These are phyloP conservation scores for Brasilioporus rufonigricans DNA, from an alignment of 768 basidiomycete genomes.

Conservation along the genomic window DNA sequence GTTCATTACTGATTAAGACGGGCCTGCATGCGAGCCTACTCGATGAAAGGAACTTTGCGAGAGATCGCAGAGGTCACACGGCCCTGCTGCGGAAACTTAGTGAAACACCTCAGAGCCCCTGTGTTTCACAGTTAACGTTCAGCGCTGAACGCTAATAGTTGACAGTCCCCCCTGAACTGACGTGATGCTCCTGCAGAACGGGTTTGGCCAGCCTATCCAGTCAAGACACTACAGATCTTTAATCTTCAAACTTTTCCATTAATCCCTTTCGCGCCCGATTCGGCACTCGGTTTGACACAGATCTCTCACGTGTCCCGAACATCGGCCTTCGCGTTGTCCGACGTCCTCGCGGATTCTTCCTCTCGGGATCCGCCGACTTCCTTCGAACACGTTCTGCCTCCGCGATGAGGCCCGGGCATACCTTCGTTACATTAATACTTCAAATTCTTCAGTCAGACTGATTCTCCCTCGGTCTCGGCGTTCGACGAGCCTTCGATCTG, in stretches of 20 bases:
- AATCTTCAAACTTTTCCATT: not conserved
- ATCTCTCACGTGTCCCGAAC: constrained; percentile 1
- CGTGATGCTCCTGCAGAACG: not conserved
- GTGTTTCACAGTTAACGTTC: constrained; percentile 2
- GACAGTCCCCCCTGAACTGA: too few relatives aligned
- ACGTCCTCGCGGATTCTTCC: not conserved
- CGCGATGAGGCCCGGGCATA: not conserved
- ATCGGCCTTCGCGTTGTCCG: constrained; percentile 1
- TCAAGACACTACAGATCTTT: too few relatives aligned
- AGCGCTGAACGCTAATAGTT: not conserved
- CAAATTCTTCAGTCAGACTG: not conserved
- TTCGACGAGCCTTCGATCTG: too few relatives aligned
- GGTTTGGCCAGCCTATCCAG: too few relatives aligned
- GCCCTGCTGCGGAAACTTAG: not conserved
- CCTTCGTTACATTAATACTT: not conserved
- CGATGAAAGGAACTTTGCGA: not conserved
- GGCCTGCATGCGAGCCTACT: too few relatives aligned
- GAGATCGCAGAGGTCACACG: not conserved
- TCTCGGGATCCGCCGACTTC: constrained; percentile 1
- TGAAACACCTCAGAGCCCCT: not conserved
- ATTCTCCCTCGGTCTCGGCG: not conserved
- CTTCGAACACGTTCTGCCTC: not conserved
- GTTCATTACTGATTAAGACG: not conserved
- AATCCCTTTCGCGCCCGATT: not conserved
- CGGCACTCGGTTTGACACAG: not conserved